Conservation (phyloP, 1,139 yeast genomes). For the Debaryomyces fabryi region DNA sequence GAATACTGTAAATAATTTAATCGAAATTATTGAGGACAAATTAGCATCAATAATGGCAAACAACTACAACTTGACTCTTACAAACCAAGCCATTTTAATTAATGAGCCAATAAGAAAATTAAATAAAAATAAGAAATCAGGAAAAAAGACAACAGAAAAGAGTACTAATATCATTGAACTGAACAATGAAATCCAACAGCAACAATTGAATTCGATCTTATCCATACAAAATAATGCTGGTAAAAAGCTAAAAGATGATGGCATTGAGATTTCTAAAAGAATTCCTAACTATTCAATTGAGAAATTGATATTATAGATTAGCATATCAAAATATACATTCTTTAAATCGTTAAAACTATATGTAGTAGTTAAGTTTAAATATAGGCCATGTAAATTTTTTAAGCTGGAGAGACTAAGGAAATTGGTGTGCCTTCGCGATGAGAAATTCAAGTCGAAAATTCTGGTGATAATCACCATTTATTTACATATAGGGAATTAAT, state of each 20-base stretch:
- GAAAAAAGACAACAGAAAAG: background rate
- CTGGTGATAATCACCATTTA: background rate
- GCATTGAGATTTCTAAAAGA: constrained; percentile 37
- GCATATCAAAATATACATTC: constrained; percentile 1
- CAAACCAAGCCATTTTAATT: constrained; percentile 50
- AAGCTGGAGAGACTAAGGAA: background rate
- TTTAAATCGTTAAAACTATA: background rate
- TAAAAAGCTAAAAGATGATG: constrained; percentile 31
- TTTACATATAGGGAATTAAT: background rate
- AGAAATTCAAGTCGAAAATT: background rate
- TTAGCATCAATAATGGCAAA: constrained; percentile 53
- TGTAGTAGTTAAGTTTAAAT: background rate
- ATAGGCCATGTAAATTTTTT: background rate
- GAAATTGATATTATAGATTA: constrained; percentile 41
- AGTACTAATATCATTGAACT: constrained; percentile 23
- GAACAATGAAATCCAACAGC: constrained; percentile 24
- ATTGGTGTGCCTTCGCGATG: constrained; percentile 1
- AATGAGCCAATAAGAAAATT: constrained; percentile 24
- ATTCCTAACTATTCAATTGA: constrained; percentile 58
- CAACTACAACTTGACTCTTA: constrained; percentile 56
- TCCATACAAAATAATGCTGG: constrained; percentile 35
- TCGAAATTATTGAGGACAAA: constrained; percentile 48
- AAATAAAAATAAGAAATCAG: constrained; percentile 21
- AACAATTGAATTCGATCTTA: constrained; percentile 43
- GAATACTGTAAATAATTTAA: constrained; percentile 48